Base-by-base conservation (phyloP, 139 green algal species). In the Picocystis salinarum region DNA sequence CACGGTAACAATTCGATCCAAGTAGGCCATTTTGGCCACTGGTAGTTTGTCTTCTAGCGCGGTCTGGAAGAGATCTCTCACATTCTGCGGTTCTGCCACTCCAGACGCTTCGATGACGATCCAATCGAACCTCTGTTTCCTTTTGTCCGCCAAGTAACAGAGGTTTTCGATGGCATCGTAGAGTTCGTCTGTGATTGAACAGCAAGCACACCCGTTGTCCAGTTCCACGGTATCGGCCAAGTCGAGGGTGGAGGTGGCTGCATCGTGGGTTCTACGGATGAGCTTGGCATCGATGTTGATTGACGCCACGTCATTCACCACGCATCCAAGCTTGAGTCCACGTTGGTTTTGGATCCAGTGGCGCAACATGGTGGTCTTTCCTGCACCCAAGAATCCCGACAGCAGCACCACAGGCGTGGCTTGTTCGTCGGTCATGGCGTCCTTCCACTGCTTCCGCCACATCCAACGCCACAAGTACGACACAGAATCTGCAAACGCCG, bases 211-310 rank as follows among this genome's bases (percentile, higher is more conserved):
- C 31, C 83, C 83, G 44, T 94, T 94, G 5, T 70, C 60, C 20
- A 94, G 66, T 68, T 94, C 80, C 10, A 94, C 77, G 0, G 82
- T 94, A 53, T 93, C 82, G 3, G 77, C 72, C 5, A 94, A 65
- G 53, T 91, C 82, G 12, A 58, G 40, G 2, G 67, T 57, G 3
- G 61, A 49, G 18, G 29, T 15, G 17, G 6, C 23, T 9, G 23
- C 41, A 22, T 44, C 9, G 13, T 37, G 31, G 17, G 12, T 39
- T 52, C 28, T 77, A 25, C 74, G 55, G 11, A 91, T 72, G 0
- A 93, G 73, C 56, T 93, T 93, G 28, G 83, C 79, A 45, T 94
- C 83, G 11, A 94, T 83, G 58, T 94, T 94, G 22, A 94, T 64
- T 4, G 33, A 50, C 6, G 82, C 79, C 5, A 94, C 79, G 42